A percentile compares a stretch with the other conserved stretches of the same genome.
phyloP scores from a whole-genome alignment of 129 eudicot species.

The Artemisia tridentata region DNA sequence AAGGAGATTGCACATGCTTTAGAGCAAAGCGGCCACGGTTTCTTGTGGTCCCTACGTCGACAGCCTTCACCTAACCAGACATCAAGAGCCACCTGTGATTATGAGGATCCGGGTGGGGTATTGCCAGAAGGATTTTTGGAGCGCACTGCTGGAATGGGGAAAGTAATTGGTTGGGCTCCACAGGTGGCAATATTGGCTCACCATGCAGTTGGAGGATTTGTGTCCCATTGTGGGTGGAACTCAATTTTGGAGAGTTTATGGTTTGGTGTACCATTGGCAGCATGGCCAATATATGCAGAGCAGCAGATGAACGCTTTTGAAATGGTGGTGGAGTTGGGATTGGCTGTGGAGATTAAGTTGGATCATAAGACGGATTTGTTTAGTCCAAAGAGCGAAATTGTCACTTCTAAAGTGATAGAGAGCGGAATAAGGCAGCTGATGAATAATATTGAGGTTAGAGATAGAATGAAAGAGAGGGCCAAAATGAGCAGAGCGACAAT shows the following conservation, averaged over 20 bases:
- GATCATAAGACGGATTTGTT: conserved; percentile 37
- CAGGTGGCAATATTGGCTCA: conserved; percentile 55
- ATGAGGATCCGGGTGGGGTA: conserved; percentile 27
- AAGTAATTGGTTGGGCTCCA: conserved; percentile 59
- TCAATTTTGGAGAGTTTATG: conserved; percentile 51
- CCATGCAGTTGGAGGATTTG: conserved; percentile 46
- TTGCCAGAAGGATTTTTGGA: conserved; percentile 47
- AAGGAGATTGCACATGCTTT: conserved; percentile 51
- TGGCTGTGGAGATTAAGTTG: conserved; percentile 41
- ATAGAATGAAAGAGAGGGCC: conserved; percentile 30
- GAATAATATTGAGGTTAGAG: conserved; percentile 6
- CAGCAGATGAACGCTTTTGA: conserved; percentile 46
- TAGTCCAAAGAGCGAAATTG: conserved; percentile 15
- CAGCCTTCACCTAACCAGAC: conserved; percentile 5
- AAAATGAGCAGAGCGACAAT: conserved; percentile 28
- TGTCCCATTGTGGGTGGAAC: conserved; percentile 68
- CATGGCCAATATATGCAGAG: conserved; percentile 43
- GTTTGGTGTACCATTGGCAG: conserved; percentile 44
- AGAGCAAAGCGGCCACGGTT: conserved; percentile 40
- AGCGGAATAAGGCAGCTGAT: conserved; percentile 35
- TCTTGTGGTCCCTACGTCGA: conserved; percentile 55
- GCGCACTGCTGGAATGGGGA: conserved; percentile 39
- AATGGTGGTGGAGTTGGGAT: conserved; percentile 44
- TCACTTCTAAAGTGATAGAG: conserved; percentile 30
- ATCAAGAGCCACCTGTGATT: background rate